Evolutionary conservation across 2,329 filamentous ascomycete genomes (phyloP).

Genomic region (Curvularia verruculosa): DNA sequence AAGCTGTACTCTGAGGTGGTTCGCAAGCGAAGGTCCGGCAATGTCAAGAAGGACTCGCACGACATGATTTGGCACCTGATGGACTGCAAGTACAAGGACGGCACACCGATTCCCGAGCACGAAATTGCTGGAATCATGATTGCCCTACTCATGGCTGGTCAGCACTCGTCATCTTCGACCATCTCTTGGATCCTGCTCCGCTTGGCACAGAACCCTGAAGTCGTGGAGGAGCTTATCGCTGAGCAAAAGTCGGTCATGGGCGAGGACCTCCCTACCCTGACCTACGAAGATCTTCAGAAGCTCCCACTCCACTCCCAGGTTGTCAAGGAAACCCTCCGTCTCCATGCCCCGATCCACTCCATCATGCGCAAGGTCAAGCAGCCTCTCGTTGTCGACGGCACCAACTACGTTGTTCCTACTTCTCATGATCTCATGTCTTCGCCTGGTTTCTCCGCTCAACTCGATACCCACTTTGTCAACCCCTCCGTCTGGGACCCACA

Average conservation of each 20-base stretch:
- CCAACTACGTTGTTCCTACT: constrained; percentile 80
- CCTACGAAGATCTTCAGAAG: constrained; percentile 77
- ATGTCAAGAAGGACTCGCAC: constrained; percentile 56
- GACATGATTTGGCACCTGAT: constrained; percentile 94
- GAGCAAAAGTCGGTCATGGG: constrained; percentile 81
- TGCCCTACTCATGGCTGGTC: constrained; percentile 87
- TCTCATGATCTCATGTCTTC: constrained; percentile 83
- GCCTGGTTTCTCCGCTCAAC: constrained; percentile 78
- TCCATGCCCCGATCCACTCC: constrained; percentile 92
- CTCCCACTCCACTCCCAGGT: constrained; percentile 83
- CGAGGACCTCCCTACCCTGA: constrained; percentile 73
- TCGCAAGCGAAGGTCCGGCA: constrained; percentile 67
- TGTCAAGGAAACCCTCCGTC: constrained; percentile 87
- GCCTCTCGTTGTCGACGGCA: constrained; percentile 82
- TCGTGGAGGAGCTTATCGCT: constrained; percentile 79
- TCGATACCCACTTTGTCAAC: constrained; percentile 78
- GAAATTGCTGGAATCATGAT: constrained; percentile 95
- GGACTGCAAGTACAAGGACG: constrained; percentile 84
- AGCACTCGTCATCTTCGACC: constrained; percentile 86
- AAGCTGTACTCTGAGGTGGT: constrained; percentile 85
- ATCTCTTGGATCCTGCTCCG: constrained; percentile 84
- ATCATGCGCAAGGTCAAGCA: constrained; percentile 92
- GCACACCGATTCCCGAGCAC: constrained; percentile 75
- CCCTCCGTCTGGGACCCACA: constrained; percentile 86
- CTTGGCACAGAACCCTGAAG: constrained; percentile 76